These are phyloP conservation scores for Zalerion maritima DNA, from an alignment of 495 filamentous ascomycete species.

Conservation along the genomic window DNA sequence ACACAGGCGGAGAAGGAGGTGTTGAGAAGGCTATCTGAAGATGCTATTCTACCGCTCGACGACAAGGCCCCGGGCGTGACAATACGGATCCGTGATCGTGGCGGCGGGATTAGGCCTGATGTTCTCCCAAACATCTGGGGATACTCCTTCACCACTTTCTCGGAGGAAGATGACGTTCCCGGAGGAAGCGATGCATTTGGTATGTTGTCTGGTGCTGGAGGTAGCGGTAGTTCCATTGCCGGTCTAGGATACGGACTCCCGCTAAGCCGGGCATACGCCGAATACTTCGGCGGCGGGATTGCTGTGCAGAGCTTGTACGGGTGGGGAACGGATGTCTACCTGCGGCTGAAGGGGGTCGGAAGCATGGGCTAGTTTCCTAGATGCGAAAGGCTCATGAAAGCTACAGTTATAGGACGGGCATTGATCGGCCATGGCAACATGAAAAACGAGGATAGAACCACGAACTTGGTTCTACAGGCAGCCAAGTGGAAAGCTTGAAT, in stretches of 20 bases:
- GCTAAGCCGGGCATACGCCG: conserved; percentile 83
- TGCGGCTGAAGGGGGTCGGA: conserved; percentile 73
- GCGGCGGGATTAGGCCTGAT: conserved; percentile 76
- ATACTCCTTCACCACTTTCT: conserved; percentile 92
- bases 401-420: no score
- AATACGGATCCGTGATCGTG: conserved; percentile 88
- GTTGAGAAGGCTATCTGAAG: conserved; percentile 12
- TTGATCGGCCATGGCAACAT: no score
- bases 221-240: conserved; percentile 63
- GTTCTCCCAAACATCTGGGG: conserved; percentile 82
- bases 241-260: conserved; percentile 89
- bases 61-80: conserved; percentile 71
- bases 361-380: no score
- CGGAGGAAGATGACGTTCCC: conserved; percentile 40
- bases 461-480: no score
- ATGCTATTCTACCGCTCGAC: conserved; percentile 39
- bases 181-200: conserved; percentile 50
- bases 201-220: conserved; percentile 52
- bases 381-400: no score
- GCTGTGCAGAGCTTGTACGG: conserved; percentile 86
- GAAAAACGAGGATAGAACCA: no score
- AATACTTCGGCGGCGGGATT: conserved; percentile 97
- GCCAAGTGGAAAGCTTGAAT: no score
- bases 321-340: conserved; percentile 58
- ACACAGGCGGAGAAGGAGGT: background rate